Evolutionary conservation across 148 eudicot species (phyloP).

Genomic region (Cornus florida): DNA sequence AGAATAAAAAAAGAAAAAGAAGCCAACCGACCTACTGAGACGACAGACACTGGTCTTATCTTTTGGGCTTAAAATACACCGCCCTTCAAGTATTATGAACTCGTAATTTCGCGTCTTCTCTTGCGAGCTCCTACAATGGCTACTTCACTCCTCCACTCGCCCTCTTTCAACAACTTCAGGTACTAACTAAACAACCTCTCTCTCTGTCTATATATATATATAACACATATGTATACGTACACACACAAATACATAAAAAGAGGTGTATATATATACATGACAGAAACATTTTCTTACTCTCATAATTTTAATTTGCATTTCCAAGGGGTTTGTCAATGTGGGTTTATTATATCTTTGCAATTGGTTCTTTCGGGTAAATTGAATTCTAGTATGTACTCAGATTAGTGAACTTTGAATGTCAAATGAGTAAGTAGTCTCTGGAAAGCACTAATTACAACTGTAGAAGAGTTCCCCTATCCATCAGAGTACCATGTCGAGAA

Average conservation of each 20-base stretch:
- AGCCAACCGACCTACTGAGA: too few relatives aligned
- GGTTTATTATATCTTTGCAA: background rate
- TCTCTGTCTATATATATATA: background rate
- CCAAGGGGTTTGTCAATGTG: background rate
- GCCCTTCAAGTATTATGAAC: background rate
- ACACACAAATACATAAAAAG: too few relatives aligned
- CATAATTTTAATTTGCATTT: too few relatives aligned
- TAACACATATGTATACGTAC: background rate
- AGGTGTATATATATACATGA: too few relatives aligned
- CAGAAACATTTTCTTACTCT: background rate
- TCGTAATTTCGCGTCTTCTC: background rate
- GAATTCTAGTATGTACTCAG: background rate
- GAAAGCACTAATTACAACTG: background rate
- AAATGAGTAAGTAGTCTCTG: background rate
- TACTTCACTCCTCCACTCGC: constrained; percentile 3
- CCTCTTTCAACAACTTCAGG: constrained; percentile 13
- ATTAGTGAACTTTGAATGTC: background rate
- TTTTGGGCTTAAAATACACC: too few relatives aligned
- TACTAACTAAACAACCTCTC: background rate
- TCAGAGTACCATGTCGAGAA: background rate
- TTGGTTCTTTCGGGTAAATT: background rate
- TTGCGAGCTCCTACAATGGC: constrained; percentile 5
- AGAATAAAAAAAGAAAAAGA: too few relatives aligned
- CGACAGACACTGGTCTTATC: too few relatives aligned
- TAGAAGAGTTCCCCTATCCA: background rate